Conservation (phyloP, 768 basidiomycete species). For the Solioccasus polychromus region DNA sequence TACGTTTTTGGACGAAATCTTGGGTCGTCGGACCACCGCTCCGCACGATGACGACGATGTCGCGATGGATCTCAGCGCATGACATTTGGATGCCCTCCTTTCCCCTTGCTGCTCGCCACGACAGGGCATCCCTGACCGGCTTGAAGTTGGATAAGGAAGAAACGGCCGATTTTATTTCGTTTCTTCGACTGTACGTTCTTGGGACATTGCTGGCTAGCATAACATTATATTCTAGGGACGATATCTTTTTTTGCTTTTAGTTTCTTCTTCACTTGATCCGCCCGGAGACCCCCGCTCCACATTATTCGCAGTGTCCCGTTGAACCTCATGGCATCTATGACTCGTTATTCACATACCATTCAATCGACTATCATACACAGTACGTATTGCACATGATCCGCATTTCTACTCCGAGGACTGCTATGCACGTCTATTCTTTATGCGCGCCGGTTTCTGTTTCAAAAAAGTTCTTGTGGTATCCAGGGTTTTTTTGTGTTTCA, state of each 20-base stretch:
- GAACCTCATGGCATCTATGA: constrained; percentile 27
- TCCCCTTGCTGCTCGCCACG: constrained; percentile 1
- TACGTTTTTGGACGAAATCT: constrained; percentile 66
- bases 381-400: constrained; percentile 29
- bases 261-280: constrained; percentile 6
- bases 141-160: constrained; percentile 20
- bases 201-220: constrained; percentile 34
- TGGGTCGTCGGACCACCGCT: constrained; percentile 29
- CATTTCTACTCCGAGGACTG: constrained; percentile 26
- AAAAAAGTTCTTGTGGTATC: constrained; percentile 21
- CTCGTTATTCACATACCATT: constrained; percentile 14
- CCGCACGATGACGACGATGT: constrained; percentile 21
- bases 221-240: constrained; percentile 35
- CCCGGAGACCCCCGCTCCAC: constrained; percentile 15
- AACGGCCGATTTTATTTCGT: neutral
- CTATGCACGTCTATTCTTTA: neutral
- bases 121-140: neutral
- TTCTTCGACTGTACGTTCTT: constrained; percentile 31
- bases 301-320: constrained; percentile 6
- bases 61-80: constrained; percentile 41
- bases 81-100: constrained; percentile 11
- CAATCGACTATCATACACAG: constrained; percentile 20
- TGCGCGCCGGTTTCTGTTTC: neutral
- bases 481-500: constrained; percentile 9
- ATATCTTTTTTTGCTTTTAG: constrained; percentile 30